Evolutionary conservation across 23 red algal species (phyloP).

Genomic region (Gracilaria domingensis): DNA sequence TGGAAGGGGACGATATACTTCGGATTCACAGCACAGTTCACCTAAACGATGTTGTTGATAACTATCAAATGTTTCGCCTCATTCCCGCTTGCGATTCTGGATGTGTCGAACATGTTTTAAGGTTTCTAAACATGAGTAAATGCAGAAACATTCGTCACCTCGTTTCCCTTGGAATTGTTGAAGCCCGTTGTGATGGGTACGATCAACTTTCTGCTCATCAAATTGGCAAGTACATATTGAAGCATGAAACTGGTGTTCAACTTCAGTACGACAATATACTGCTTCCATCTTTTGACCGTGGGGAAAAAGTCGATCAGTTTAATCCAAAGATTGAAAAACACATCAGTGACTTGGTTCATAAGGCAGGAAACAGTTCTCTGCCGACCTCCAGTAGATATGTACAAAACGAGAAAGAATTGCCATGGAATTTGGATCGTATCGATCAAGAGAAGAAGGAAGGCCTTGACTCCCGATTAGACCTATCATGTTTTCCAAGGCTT

Average conservation of each 20-base stretch:
- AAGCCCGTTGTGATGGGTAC: constrained; percentile 59
- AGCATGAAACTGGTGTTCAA: constrained; percentile 16
- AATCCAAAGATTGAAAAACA: not conserved
- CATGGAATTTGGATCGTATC: constrained; percentile 55
- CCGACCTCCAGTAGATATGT: not conserved
- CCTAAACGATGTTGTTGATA: not conserved
- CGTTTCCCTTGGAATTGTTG: constrained; percentile 12
- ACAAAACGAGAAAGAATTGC: not conserved
- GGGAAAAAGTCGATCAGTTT: constrained; percentile 29
- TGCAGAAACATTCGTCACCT: constrained; percentile 34
- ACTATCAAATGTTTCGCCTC: constrained; percentile 56
- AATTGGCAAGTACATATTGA: constrained; percentile 37
- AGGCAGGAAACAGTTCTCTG: not conserved
- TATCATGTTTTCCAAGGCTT: constrained; percentile 58
- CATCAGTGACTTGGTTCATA: not conserved
- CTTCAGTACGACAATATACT: constrained; percentile 42
- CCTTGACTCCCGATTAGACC: constrained; percentile 34
- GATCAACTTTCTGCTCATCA: constrained; percentile 47
- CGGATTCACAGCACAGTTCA: constrained; percentile 22
- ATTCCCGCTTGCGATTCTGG: constrained; percentile 2
- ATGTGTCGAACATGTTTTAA: constrained; percentile 19
- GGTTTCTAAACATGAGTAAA: constrained; percentile 28
- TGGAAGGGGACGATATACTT: not conserved
- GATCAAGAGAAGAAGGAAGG: constrained; percentile 10
- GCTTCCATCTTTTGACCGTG: constrained; percentile 20